phyloP scores from a whole-genome alignment of 129 eudicot species.

The Smallanthus sonchifolius region DNA sequence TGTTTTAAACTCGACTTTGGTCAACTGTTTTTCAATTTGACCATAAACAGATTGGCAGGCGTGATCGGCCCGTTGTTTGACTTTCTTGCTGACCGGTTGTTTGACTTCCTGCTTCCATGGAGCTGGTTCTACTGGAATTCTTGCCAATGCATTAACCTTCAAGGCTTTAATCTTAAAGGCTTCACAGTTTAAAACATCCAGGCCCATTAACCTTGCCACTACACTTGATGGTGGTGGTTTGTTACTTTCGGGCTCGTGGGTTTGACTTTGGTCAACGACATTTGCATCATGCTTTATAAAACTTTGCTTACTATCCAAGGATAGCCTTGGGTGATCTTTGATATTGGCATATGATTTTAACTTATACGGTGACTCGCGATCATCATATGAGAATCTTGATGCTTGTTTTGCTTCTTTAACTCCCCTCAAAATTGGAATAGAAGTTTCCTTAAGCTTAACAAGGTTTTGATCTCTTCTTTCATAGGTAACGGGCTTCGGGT shows the following conservation, averaged over 20 bases:
- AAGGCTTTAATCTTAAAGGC: slow-evolving; percentile 22
- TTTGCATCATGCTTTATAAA: slow-evolving; percentile 29
- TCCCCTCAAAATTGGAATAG: slow-evolving; percentile 22
- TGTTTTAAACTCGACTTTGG: slow-evolving; percentile 62
- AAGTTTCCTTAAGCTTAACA: slow-evolving; percentile 36
- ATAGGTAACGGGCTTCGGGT: slow-evolving; percentile 28
- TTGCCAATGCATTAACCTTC: slow-evolving; percentile 22
- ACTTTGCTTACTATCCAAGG: slow-evolving; percentile 77
- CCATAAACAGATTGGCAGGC: slow-evolving; percentile 65
- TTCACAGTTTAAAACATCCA: slow-evolving; percentile 48
- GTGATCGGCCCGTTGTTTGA: background rate
- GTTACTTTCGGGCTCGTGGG: slow-evolving; percentile 61
- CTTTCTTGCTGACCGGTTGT: slow-evolving; percentile 22
- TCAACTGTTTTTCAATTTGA: slow-evolving; percentile 65
- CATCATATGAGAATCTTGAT: slow-evolving; percentile 80
- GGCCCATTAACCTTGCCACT: slow-evolving; percentile 87
- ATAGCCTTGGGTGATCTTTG: slow-evolving; percentile 70
- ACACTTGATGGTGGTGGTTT: slow-evolving; percentile 55
- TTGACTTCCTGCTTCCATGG: slow-evolving; percentile 74
- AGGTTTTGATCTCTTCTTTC: slow-evolving; percentile 46
- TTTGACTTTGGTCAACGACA: slow-evolving; percentile 13
- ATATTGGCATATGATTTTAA: slow-evolving; percentile 38
- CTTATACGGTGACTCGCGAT: slow-evolving; percentile 46
- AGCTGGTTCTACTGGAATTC: slow-evolving; percentile 64
- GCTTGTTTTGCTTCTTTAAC: slow-evolving; percentile 33